Base-by-base conservation (phyloP, 345 rosid species). In the Brassica nigra region DNA sequence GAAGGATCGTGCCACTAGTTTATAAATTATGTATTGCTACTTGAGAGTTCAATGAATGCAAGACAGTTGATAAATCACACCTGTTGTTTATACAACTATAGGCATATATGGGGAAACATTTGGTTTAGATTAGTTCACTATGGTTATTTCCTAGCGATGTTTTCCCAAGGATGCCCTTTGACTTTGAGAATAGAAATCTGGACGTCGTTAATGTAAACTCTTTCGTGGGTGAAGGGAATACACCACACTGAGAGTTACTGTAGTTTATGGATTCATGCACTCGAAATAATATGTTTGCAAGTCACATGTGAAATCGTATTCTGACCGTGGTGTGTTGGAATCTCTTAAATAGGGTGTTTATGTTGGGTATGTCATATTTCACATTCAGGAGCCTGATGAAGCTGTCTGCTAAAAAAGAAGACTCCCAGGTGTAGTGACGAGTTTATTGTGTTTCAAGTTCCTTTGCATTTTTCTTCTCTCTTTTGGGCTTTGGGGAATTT, bases 381-480 rank as follows among this genome's bases (percentile, higher is more conserved):
- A 83, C 88, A 62, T 88, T 86, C 90, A 83, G 90, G 90, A 83
- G 80, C 92, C 84, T 86, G 93, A 85, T 80, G 97, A 85, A 85
- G 95, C 89, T 88, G 85, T 84, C 89, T 85, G 86, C 91, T 92
- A 92, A 88, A 78, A 88, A 86, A 89, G 92, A 91, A 88, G 94
- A 89, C 85, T 77, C 78, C 85, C 94, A 76, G 94, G 89, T 90
- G 89, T 89, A 89, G 87, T 89, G 86, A 81, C 85, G 86, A 84
- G 86, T 83, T 88, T 87, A 87, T 83, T 89, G 87, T 85, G 85
- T 87, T 83, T 84, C 82, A 75, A 86, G 88, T 83, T 81, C 85
- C 82, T 28, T 71, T 70, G 64, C 64, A 15, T 62, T 18, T 66
- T 66, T 18, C 74, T 66, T 30, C 64, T 63, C 80, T 76, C 79